Conservation (phyloP, 2,329 filamentous ascomycete species). For the Arthroderma sp. region DNA sequence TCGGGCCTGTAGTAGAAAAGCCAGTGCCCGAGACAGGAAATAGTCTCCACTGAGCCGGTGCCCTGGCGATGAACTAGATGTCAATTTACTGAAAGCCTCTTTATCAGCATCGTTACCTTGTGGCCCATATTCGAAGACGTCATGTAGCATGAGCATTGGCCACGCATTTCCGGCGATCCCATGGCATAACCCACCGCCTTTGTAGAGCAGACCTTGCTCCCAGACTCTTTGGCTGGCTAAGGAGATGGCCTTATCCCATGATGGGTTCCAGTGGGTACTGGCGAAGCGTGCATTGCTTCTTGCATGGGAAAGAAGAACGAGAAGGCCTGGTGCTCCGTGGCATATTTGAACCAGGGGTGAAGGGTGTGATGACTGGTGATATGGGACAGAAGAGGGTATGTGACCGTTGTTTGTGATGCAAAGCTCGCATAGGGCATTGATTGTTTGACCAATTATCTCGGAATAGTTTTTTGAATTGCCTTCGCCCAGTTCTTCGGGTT, state of each 20-base stretch:
- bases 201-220: slow-evolving; percentile 29
- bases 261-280: slow-evolving; percentile 21
- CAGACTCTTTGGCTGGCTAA: slow-evolving; percentile 25
- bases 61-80: slow-evolving; percentile 3
- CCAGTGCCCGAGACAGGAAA: slow-evolving; percentile 26
- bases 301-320: slow-evolving; percentile 23
- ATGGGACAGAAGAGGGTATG: slow-evolving; percentile 25
- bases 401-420: slow-evolving; percentile 24
- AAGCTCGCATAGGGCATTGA: slow-evolving; percentile 24
- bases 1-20: slow-evolving; percentile 25
- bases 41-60: slow-evolving; percentile 19
- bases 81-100: slow-evolving; percentile 12
- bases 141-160: slow-evolving; percentile 25
- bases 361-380: slow-evolving; percentile 12
- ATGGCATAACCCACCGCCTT: slow-evolving; percentile 30
- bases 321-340: slow-evolving; percentile 27
- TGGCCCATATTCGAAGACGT: slow-evolving; percentile 22
- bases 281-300: slow-evolving; percentile 18
- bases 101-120: slow-evolving; percentile 14
- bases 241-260: slow-evolving; percentile 25
- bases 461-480: slow-evolving; percentile 14
- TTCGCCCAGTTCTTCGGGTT: slow-evolving; percentile 18
- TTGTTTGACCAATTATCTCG: slow-evolving; percentile 22
- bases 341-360: slow-evolving; percentile 29
- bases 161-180: slow-evolving; percentile 30